Percentiles rank a stretch among this genome's conserved stretches.
Evolutionary conservation across 2,329 filamentous ascomycete species (phyloP).

Genomic region (Stachybotrys chartarum): DNA sequence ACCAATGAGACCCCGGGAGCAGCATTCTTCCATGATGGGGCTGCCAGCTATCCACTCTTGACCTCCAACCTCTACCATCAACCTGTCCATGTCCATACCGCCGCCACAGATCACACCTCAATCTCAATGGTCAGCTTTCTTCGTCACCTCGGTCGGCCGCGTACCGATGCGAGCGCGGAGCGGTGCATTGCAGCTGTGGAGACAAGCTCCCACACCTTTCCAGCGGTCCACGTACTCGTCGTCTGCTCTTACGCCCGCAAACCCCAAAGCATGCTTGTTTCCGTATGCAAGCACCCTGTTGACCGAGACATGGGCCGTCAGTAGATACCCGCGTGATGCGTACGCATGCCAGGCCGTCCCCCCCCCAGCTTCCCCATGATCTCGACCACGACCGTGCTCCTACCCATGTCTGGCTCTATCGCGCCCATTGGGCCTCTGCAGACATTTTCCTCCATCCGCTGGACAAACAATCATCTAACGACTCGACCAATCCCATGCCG

Average conservation of each 20-base stretch:
- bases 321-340: neutral
- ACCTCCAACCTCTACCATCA: neutral
- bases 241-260: neutral
- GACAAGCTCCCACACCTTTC: neutral
- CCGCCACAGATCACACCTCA: neutral
- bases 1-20: slow-evolving; percentile 26
- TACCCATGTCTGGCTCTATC: neutral
- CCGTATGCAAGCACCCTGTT: neutral
- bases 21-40: slow-evolving; percentile 7
- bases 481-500: neutral
- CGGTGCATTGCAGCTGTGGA: neutral
- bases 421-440: neutral
- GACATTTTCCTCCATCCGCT: neutral
- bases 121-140: neutral
- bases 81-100: neutral
- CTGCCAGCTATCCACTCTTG: neutral
- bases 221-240: neutral
- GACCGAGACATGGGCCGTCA: neutral
- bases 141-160: neutral
- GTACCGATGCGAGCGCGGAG: neutral
- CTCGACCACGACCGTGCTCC: neutral
- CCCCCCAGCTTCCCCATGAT: neutral
- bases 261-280: neutral
- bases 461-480: neutral
- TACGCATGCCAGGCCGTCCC: neutral